Evolutionary conservation across 1,284 basidiomycete genomes (phyloP), one percentile per base, ranked within the genome.

Genomic region (Microbotryum saponariae): DNA sequence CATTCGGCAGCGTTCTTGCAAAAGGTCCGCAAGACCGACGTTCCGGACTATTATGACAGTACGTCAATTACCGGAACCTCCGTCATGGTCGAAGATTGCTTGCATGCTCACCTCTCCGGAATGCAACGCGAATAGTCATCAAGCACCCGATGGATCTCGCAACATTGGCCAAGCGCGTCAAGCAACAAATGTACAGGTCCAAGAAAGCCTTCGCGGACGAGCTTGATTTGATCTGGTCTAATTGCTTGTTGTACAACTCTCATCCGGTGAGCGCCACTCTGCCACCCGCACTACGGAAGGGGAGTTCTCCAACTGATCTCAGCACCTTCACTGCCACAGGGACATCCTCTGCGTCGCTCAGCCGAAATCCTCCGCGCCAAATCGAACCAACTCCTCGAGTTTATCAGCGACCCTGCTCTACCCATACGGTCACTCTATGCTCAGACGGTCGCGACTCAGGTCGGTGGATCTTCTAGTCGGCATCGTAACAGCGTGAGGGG

Each of bases 161-260:
- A n/a, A 80, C 78, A 48, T 93, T 99, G 61, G 87, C 91, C 48
- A 77, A 78, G 18, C 91, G 88, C 75, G 76, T 98, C 46, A 85
- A 91, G 59, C 78, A 80, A 57, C 85, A 89, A 58, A 79, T 82
- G 64, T 98, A 98, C 75, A 83, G 93, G 78, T 89, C 84, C 58
- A 97, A 98, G 78, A 82, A 83, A 64, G 88, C 94, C 72, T 98
- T 99, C 76, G 86, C 87, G 65, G 85, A 88, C 64, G 96, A 99
- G 76, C 79, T 99, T 51, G 89, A 94, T 70, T 82, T 96, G 64
- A 97, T 99, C 70, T 98, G 94, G 94, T 84, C 86, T 58, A 98
- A 98, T 72, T 97, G 94, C 75, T 82, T 88, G 69, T 83, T 82
- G 14, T 98, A 97, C 77, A 99, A 99, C 74, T 86, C 87, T 27